A percentile compares a stretch with the other conserved stretches of the same genome.
phyloP scores from a whole-genome alignment of 257 asterid genomes.

The Apocynum venetum region DNA sequence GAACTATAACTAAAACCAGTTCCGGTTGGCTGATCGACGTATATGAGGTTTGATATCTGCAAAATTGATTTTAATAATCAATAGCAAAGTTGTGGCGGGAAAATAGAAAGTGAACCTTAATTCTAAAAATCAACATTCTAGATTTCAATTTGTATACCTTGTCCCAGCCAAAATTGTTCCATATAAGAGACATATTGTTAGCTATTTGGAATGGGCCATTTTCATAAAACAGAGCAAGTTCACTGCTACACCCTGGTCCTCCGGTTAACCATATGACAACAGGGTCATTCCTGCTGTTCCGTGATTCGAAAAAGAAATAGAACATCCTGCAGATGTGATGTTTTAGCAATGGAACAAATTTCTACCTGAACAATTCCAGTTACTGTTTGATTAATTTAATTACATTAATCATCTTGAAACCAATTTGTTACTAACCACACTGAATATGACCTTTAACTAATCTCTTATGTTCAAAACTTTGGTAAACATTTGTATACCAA shows the following conservation, averaged over 20 bases:
- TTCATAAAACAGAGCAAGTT: slow-evolving; percentile 8
- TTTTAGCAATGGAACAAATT: neutral
- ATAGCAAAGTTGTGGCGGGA: too few species aligned
- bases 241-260: slow-evolving; percentile 17
- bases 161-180: slow-evolving; percentile 10
- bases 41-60: slow-evolving; percentile 43
- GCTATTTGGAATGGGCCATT: slow-evolving; percentile 7
- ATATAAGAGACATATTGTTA: slow-evolving; percentile 4
- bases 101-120: neutral
- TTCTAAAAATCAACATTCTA: too few species aligned
- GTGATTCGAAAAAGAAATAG: slow-evolving; percentile 8
- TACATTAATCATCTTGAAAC: neutral
- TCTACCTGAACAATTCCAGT: neutral
- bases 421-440: too few species aligned
- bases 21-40: slow-evolving; percentile 60
- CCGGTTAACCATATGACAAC: slow-evolving; percentile 13
- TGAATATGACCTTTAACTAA: too few species aligned
- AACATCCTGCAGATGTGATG: slow-evolving; percentile 2
- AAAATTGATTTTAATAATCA: neutral
- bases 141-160: neutral
- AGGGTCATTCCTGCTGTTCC: slow-evolving; percentile 5
- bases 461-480: too few species aligned
- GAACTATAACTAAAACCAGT: slow-evolving; percentile 64
- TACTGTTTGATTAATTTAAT: neutral
- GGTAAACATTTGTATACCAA: too few species aligned